Conservation (phyloP, 257 asterid species). For the Schizonepeta tenuifolia region DNA sequence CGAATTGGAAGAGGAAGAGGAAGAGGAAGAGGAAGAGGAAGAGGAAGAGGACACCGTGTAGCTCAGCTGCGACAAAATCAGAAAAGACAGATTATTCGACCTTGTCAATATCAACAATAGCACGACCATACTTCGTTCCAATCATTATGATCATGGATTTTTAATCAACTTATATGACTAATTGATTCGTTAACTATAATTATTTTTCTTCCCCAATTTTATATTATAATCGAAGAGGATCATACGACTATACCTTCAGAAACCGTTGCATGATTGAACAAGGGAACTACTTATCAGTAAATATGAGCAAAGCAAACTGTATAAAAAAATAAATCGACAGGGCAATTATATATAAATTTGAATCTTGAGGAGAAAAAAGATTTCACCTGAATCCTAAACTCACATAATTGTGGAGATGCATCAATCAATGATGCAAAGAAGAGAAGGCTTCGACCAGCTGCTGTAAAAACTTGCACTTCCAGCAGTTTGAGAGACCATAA, state of each 20-base stretch:
- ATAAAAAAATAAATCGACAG: too few relatives aligned
- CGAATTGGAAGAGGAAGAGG: background rate
- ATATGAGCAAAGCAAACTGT: too few relatives aligned
- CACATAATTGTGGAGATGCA: conserved; percentile 5
- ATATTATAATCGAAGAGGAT: too few relatives aligned
- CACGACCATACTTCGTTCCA: too few relatives aligned
- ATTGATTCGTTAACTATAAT: too few relatives aligned
- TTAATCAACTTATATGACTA: background rate
- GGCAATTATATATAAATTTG: too few relatives aligned
- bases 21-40: background rate
- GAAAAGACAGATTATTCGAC: background rate
- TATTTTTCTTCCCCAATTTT: too few relatives aligned
- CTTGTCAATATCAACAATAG: too few relatives aligned
- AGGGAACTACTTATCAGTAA: too few relatives aligned
- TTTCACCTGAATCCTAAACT: background rate
- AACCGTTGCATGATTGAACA: too few relatives aligned
- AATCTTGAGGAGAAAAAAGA: background rate
- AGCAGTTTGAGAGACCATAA: background rate
- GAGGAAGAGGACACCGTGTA: background rate
- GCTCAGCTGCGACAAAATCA: background rate
- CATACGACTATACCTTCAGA: too few relatives aligned
- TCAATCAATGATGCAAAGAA: background rate
- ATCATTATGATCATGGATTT: background rate
- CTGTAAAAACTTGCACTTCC: background rate
- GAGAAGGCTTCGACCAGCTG: background rate